Evolutionary conservation across 176 grass and related monocot species (phyloP), one percentile per base, ranked within the genome.

Genomic region (Dendrocalamus sinicus): DNA sequence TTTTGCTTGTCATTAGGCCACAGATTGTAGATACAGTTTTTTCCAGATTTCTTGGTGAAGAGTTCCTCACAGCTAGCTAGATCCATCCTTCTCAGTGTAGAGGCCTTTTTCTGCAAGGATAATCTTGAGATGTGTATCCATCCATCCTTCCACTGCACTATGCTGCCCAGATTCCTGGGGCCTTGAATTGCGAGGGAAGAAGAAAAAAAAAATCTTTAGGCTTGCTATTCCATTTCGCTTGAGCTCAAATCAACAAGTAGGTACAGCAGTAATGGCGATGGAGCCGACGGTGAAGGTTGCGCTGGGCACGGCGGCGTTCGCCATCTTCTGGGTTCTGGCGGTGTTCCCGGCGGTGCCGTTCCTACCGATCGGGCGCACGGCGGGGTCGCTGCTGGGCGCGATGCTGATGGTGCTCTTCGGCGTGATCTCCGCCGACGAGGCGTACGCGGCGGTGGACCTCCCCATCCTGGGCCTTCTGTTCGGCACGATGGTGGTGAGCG

Each of bases 311-410:
- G 80, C 88, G 1, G 88, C 96, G 77, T 98, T 98, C 73, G 91
- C 63, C 46, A 64, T 96, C 57, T 98, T 98, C 81, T 98, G 96
- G 96, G 90, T 98, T n/a, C 69, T 98, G 1, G 96, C 96, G 0
- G 96, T 98, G 72, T 98, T 98, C 79, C 96, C 96, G 6, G 96
- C 96, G 9, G 96, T 95, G 7, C 96, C 96, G 1, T 89, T 95
- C 69, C 92, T 98, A 0, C 96, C 96, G 6, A 98, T 98, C 44
- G 96, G 96, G 0, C 82, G 96, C 32, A 98, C 96, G 39, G 96
- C 96, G 19, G 96, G 96, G 0, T 95, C 96, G 4, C 96, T 98
- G 1, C 91, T 98, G 7, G 90, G 91, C 47, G 96, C 93, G 13
- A 95, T 95, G 88, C 96, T 98, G 51, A 98, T 98, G 96, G 91